Conservation (phyloP, 2,329 filamentous ascomycete genomes). For the Aspergillus quadricinctus region DNA sequence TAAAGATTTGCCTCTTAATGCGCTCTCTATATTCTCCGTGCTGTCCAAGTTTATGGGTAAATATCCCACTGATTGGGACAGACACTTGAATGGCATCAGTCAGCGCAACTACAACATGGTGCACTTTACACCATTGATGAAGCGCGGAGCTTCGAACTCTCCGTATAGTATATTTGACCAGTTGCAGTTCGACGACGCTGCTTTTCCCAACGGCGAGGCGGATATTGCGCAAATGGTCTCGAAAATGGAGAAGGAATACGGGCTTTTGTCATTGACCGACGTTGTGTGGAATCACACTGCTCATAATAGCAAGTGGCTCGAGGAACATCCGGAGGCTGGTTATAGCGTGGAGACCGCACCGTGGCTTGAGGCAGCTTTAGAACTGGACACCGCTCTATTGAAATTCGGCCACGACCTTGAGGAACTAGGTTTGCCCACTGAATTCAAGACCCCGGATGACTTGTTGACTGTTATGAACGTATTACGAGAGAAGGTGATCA, state of each 20-base stretch:
- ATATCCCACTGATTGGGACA: slow-evolving; percentile 86
- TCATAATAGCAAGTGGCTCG: slow-evolving; percentile 89
- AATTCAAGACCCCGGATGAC: slow-evolving; percentile 66
- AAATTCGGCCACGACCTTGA: slow-evolving; percentile 60
- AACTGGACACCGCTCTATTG: slow-evolving; percentile 72
- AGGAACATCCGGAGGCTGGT: slow-evolving; percentile 89
- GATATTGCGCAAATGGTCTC: slow-evolving; percentile 73
- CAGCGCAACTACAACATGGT: slow-evolving; percentile 97
- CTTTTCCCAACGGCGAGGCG: slow-evolving; percentile 79
- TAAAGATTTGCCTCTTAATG: slow-evolving; percentile 72
- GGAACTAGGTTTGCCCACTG: slow-evolving; percentile 68
- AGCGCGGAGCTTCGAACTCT: slow-evolving; percentile 85
- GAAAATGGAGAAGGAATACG: slow-evolving; percentile 79
- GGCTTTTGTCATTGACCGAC: slow-evolving; percentile 83
- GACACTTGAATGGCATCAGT: slow-evolving; percentile 81
- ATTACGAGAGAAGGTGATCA: slow-evolving; percentile 75
- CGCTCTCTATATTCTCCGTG: slow-evolving; percentile 85
- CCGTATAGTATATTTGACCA: slow-evolving; percentile 97
- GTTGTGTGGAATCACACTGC: slow-evolving; percentile 98
- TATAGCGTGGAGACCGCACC: slow-evolving; percentile 93
- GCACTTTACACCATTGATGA: slow-evolving; percentile 92
- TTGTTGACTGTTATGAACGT: slow-evolving; percentile 76
- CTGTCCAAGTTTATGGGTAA: slow-evolving; percentile 98
- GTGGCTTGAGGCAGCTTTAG: slow-evolving; percentile 61
- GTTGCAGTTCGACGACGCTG: slow-evolving; percentile 72